Conservation (phyloP, 2,329 filamentous ascomycete genomes). For the Verticillium isaacii region DNA sequence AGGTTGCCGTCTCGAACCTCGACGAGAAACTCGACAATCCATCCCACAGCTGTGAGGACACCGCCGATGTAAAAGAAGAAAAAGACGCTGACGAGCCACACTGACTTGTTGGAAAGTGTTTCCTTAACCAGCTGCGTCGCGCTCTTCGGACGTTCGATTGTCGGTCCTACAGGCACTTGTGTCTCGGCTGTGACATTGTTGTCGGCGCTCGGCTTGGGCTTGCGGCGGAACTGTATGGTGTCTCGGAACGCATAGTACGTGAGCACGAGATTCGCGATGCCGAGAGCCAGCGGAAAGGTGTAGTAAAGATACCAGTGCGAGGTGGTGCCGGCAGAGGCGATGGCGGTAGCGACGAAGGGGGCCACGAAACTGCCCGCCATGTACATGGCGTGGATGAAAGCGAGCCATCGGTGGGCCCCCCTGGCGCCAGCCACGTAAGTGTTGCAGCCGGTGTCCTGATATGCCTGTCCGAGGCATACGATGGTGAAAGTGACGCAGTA, state of each 20-base stretch:
- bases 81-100: constrained; percentile 58
- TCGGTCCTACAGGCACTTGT: constrained; percentile 1
- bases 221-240: constrained; percentile 23
- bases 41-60: constrained; percentile 50
- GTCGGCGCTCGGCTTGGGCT: neutral
- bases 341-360: constrained; percentile 47
- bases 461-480: constrained; percentile 54
- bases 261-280: constrained; percentile 42
- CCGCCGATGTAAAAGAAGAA: constrained; percentile 61
- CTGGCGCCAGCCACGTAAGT: constrained; percentile 51
- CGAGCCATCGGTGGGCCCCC: constrained; percentile 53
- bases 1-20: constrained; percentile 53
- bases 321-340: constrained; percentile 34
- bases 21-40: constrained; percentile 62
- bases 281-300: constrained; percentile 46
- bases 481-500: constrained; percentile 56
- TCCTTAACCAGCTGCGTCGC: constrained; percentile 38
- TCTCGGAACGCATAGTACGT: constrained; percentile 47
- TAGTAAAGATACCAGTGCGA: constrained; percentile 54
- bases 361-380: constrained; percentile 50
- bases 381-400: constrained; percentile 62
- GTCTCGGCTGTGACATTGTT: neutral
- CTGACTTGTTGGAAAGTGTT: constrained; percentile 35
- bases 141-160: constrained; percentile 7
- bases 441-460: constrained; percentile 60